Base-by-base conservation (phyloP, 164 flowering plant genomes). In the Umbilicus rupestris region DNA sequence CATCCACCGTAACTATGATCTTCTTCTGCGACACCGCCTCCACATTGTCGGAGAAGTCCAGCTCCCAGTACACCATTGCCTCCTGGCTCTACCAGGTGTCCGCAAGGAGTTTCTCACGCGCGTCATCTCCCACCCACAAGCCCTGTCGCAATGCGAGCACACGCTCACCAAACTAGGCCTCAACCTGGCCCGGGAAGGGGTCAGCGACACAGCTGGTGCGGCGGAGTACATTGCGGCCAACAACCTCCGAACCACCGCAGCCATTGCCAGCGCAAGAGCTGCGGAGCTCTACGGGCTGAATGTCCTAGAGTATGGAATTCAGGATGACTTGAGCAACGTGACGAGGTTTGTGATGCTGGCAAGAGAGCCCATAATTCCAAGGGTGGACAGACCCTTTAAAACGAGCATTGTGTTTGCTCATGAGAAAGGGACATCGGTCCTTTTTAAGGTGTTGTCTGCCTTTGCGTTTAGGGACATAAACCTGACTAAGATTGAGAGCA, bases 11-110 rank as follows among this genome's bases (percentile, higher is more conserved):
- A 85, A 84, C 71, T 87, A 87, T 68, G 92, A 87, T 67, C 75
- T 87, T 46, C 86, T 87, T n/a, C 85, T 84, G 57, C 82, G 86
- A 26, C 93, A 87, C 69, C 73, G 85, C 68, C 79, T 87, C 35
- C 90, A 87, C 69, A 87, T 87, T 57, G 88, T 87, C 42, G 90
- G 90, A 39, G 90, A 87, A 71, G 90, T 85, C 62, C 85, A 84
- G 75, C 62, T 85, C 74, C 79, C 81, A 66, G 82, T 80, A 50
- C 73, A 81, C 66, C 81, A 77, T 74, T 87, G 90, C 67, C 87
- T 85, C 31, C 72, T 87, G 16, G 90, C 79, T 37, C 66, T 84
- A 22, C 93, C 90, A n/a, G 90, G 88, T 26, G 83, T 87, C 62
- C 72, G 75, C 72, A 55, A 47, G 67, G 90, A 83, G 66, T 78